phyloP scores from a whole-genome alignment of 129 eudicot genomes.

The Apium graveolens region DNA sequence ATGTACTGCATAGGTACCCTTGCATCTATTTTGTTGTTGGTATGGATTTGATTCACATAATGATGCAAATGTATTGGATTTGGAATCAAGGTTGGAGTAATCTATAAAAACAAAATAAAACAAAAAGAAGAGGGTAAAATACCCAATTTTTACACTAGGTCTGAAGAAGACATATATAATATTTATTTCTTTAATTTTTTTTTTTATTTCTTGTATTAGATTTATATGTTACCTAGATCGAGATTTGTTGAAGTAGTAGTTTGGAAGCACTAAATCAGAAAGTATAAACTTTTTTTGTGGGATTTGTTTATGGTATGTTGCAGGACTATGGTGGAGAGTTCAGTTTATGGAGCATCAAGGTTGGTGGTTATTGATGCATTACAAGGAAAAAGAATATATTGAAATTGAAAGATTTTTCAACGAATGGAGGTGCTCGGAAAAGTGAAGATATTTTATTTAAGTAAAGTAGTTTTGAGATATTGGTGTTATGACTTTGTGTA shows the following conservation, averaged over 20 bases:
- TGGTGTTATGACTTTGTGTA: too few relatives aligned
- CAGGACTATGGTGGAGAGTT: too few relatives aligned
- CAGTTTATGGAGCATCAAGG: too few relatives aligned
- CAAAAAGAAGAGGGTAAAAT: background rate
- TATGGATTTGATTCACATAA: conserved; percentile 72
- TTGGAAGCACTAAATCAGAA: background rate
- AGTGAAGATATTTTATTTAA: too few relatives aligned
- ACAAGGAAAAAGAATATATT: too few relatives aligned
- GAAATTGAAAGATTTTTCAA: too few relatives aligned
- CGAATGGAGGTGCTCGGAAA: too few relatives aligned
- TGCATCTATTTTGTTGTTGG: conserved; percentile 84
- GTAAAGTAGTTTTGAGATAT: too few relatives aligned
- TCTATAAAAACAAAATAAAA: conserved; percentile 17
- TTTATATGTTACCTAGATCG: background rate
- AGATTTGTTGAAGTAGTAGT: background rate
- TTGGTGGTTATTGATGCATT: too few relatives aligned
- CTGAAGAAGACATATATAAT: background rate
- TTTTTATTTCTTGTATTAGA: background rate
- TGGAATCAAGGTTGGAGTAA: conserved; percentile 24
- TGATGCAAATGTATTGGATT: conserved; percentile 32
- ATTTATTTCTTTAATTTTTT: background rate
- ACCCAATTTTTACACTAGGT: background rate
- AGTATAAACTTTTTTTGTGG: background rate
- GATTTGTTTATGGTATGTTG: too few relatives aligned
- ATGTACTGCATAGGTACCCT: conserved; percentile 98